Base-by-base conservation (phyloP, 805 yeast genomes). In the Yamadazyma olivae region DNA sequence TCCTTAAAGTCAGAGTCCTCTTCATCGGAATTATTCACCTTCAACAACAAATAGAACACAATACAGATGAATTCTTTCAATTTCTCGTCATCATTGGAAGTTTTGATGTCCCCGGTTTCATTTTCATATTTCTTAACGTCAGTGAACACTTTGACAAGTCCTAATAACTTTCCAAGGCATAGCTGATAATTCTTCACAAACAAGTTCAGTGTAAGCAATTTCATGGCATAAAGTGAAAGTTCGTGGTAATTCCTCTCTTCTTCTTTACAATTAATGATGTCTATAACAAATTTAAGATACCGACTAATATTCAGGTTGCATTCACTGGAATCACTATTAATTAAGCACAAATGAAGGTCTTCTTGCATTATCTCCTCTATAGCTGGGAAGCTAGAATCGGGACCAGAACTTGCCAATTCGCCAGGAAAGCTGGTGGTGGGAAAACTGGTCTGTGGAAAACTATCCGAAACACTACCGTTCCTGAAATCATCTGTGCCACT, bases 101-200 rank as follows among this genome's bases (percentile, higher is more conserved):
- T 17, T 10, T 33, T 33, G 10, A 27, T 32, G 7, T 27, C 26
- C 5, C 29, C 39, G 5, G 33, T 19, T 16, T 35, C 22, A 10
- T 12, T n/a, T 22, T 35, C 32, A 25, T 33, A 32, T 7, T 29
- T 23, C 15, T 36, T 27, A 17, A 44, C 22, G 12, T 49, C 43
- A 14, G 59, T 50, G 34, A 67, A 58, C 0, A 56, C 53, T 6
- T 48, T 39, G 15, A 66, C 27, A 24, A 65, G 50, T 5, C 67
- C 60, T 23, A 67, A 43, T 9, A 66, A 42, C 41, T 67, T 67
- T 13, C 70, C 70, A 3, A 65, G 41, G 35, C 72, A 65, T 17
- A 63, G 51, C 16, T 36, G 38, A 39, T 47, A 54, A 45, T 67
- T 67, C 45, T 63, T 63, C 32, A 57, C 41, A 36, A 67, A 67